Evolutionary conservation across 2,329 filamentous ascomycete genomes (phyloP).

Genomic region (Curvularia hawaiiensis): DNA sequence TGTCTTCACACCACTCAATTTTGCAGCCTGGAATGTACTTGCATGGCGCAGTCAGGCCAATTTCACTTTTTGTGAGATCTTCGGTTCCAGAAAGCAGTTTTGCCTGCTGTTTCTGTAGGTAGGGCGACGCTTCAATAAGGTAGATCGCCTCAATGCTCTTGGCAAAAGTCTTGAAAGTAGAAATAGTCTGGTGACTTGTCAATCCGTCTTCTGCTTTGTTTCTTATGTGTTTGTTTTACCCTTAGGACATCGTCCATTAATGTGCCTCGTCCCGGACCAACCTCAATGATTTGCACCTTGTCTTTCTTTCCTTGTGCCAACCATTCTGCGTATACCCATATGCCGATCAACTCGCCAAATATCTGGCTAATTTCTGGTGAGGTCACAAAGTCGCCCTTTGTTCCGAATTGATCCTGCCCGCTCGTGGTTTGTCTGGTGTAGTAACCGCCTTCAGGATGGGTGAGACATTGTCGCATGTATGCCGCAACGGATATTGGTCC

Average conservation of each 20-base stretch:
- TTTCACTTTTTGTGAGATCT: constrained; percentile 70
- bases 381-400: constrained; percentile 92
- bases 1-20: constrained; percentile 90
- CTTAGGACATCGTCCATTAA: constrained; percentile 96
- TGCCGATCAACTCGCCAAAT: constrained; percentile 90
- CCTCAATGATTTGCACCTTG: constrained; percentile 88
- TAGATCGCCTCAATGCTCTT: constrained; percentile 85
- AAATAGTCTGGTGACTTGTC: constrained; percentile 68
- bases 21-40: constrained; percentile 72
- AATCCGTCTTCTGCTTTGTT: constrained; percentile 2
- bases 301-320: constrained; percentile 79
- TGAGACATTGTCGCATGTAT: constrained; percentile 99
- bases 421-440: constrained; percentile 76
- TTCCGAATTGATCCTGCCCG: constrained; percentile 86
- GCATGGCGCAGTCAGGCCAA: constrained; percentile 74
- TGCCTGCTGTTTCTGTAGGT: constrained; percentile 78
- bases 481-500: constrained; percentile 90
- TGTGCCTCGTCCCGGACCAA: constrained; percentile 91
- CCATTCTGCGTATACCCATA: constrained; percentile 98
- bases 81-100: constrained; percentile 79
- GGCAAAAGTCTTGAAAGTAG: constrained; percentile 78
- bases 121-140: constrained; percentile 89
- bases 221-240: constrained; percentile 56
- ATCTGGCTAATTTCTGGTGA: constrained; percentile 97
- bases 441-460: constrained; percentile 87